These are phyloP conservation scores for Juglanconis sp. DNA, from an alignment of 2,329 filamentous ascomycete genomes.

Conservation along the genomic window DNA sequence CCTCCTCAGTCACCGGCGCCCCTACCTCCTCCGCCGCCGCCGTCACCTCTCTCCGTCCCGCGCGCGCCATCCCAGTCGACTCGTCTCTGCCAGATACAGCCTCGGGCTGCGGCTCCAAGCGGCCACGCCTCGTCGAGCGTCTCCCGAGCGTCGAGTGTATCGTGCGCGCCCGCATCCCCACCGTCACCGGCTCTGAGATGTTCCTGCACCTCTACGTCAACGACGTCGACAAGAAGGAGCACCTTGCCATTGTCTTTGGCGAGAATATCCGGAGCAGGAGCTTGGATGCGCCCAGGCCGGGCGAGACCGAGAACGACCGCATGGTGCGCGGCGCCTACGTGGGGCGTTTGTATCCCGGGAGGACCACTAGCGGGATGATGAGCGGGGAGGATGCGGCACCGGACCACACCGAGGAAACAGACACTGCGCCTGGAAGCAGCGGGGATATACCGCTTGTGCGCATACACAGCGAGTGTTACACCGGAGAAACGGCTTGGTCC, in stretches of 20 bases:
- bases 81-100: conserved; percentile 43
- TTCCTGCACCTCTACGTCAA: conserved; percentile 95
- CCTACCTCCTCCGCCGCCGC: conserved; percentile 18
- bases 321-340: conserved; percentile 95
- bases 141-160: conserved; percentile 89
- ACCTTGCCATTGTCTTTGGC: conserved; percentile 95
- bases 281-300: conserved; percentile 67
- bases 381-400: conserved; percentile 23
- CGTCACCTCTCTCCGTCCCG: conserved; percentile 24
- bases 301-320: conserved; percentile 82
- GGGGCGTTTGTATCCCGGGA: conserved; percentile 80
- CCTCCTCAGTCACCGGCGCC: conserved; percentile 20
- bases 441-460: conserved; percentile 66
- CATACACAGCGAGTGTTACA: conserved; percentile 98
- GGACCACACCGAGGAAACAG: neutral
- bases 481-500: conserved; percentile 97
- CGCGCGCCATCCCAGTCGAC: conserved; percentile 58
- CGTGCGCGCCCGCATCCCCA: conserved; percentile 91
- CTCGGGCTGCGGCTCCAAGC: conserved; percentile 55
- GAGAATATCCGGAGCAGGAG: conserved; percentile 72
- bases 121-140: conserved; percentile 68
- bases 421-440: neutral
- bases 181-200: conserved; percentile 89
- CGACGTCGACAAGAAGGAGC: conserved; percentile 89
- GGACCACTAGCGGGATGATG: conserved; percentile 68